Evolutionary conservation across 2,329 filamentous ascomycete genomes (phyloP), one percentile per base, ranked within the genome.

Genomic region (Daldinia sp.): DNA sequence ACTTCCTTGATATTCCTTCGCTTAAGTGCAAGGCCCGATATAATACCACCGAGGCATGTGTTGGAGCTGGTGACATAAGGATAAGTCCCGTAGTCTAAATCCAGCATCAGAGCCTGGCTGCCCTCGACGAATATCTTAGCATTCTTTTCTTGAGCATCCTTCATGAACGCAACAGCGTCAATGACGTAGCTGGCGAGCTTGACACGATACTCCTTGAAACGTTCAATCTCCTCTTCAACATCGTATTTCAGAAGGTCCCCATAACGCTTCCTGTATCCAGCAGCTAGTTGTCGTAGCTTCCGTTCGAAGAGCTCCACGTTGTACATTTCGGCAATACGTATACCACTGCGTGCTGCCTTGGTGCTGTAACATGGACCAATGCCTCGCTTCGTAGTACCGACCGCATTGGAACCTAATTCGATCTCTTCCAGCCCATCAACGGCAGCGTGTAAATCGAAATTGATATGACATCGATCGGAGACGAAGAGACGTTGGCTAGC

Each of bases 51-150:
- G 35, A 87, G 80, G 48, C 84, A 83, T 26, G 84, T 86, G 75
- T 83, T 87, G 42, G 85, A 87, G 10, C 84, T 87, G 26, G 86
- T 88, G 44, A 88, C 86, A 73, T 82, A 87, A 51, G 86, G 86
- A 67, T 88, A 88, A 63, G 67, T 72, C n/a, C 71, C 83, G 80
- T 74, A 84, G 84, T 69, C 72, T 23, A 90, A 82, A 74, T 90
- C 88, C 60, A 90, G 81, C 86, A 90, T 88, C 54, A 89, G 78
- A 73, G 72, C 72, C 35, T 91, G 88, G 41, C 89, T 89, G 60
- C 90, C 91, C 80, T 93, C 91, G 10, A 93, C 84, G 2, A 93
- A 82, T 70, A 93, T 89, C 61, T 86, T 86, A 41, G 82, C 83
- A 41, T 88, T 85, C 62, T 82, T 81, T 62, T 86, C 80, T 76